A percentile compares a stretch with the other conserved stretches of the same genome.
Conservation (phyloP, 192 early-diverging fungal genomes). For the Coemansia sp. region DNA sequence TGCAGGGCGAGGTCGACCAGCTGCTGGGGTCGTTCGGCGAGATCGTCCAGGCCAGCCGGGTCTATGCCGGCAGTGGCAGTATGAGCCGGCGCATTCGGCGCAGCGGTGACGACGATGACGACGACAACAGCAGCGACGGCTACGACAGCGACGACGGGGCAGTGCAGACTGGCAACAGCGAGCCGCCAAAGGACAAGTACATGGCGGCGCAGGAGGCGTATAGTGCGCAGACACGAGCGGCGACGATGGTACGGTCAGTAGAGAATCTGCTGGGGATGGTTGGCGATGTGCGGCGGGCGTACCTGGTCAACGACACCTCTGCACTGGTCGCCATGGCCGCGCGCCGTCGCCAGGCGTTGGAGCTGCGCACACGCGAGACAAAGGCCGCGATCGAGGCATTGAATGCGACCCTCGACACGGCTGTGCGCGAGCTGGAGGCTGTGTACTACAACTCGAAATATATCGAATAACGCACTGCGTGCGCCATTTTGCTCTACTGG, state of each 20-base stretch:
- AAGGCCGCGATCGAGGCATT: constrained; percentile 25
- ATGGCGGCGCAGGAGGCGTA: constrained; percentile 42
- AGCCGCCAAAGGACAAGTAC: constrained; percentile 45
- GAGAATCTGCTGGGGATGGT: constrained; percentile 47
- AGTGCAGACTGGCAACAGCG: neutral
- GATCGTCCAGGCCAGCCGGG: constrained; percentile 40
- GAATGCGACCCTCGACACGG: constrained; percentile 27
- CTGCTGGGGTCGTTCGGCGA: constrained; percentile 45
- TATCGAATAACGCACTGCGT: constrained; percentile 15
- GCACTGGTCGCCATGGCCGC: constrained; percentile 29
- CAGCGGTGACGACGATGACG: neutral
- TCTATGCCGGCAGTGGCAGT: constrained; percentile 22
- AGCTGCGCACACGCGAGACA: constrained; percentile 13
- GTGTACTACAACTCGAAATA: constrained; percentile 46
- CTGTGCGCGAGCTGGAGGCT: constrained; percentile 40
- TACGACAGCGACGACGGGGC: constrained; percentile 1
- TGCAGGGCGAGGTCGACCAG: constrained; percentile 42
- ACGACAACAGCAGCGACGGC: constrained; percentile 2
- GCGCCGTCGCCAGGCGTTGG: constrained; percentile 21
- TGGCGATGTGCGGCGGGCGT: constrained; percentile 37
- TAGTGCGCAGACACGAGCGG: constrained; percentile 39
- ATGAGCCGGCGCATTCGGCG: neutral
- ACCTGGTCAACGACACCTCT: constrained; percentile 39
- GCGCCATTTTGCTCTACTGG: no score
- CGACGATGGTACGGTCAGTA: constrained; percentile 45